Base-by-base conservation (phyloP, 2,329 filamentous ascomycete species). In the Alternaria brassicae region DNA sequence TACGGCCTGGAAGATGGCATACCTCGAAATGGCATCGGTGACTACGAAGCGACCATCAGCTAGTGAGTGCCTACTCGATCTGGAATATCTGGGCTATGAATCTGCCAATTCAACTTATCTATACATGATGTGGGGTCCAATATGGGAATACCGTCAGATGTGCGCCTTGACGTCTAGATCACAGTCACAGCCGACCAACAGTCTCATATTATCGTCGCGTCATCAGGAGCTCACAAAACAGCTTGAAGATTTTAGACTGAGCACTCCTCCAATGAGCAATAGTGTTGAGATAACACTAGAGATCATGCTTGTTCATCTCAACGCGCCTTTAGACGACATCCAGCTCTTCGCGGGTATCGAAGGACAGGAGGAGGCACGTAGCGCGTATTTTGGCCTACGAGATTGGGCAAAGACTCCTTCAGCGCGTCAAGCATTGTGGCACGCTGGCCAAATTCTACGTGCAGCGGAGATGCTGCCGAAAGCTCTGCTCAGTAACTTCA, bases 261-360 rank as follows among this genome's bases (percentile, higher is more conserved):
- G 74, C 47, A 84, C 85, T 60, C 60, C 65, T 8, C 37, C 71
- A 66, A 75, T 65, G 74, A 77, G 7, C 60, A 82, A 57, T 68
- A 62, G 60, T 19, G 49, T 58, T 36, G 69, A 72, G 32, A 67
- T 71, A 23, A 66, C 79, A 17, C 79, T 84, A 1, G 79, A 83
- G 66, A 78, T 89, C 1, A 79, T 89, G 10, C 78, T 88, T 56
- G 84, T 90, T 81, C 85, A 89, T 67, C 79, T 90, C 4, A 85
- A 90, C 71, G 83, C 88, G 41, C 86, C 86, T 0, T 78, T 90
- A 3, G 85, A 89, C 63, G 88, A 90, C 57, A 78, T 91, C 15
- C 88, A 90, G 67, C 81, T 88, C 4, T 90, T 91, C 63, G 86
- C 87, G 0, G 89, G 89, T 5, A 88, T 89, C 41, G 88, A 89